Evolutionary conservation across 2,329 filamentous ascomycete species (phyloP).

Genomic region (Trichoderma citrinoviride): DNA sequence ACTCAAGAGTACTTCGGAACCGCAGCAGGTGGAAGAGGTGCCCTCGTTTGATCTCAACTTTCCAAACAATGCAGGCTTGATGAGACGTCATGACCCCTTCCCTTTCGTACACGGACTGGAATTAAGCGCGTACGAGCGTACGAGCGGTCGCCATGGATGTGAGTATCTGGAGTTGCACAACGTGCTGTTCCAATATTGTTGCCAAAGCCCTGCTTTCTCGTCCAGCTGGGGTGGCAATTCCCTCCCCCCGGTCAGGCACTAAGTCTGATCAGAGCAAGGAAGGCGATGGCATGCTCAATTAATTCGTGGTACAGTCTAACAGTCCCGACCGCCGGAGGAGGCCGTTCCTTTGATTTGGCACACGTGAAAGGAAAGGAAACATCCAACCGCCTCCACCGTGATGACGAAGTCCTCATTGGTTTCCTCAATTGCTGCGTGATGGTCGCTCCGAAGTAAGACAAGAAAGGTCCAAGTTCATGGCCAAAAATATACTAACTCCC

Average conservation of each 20-base stretch:
- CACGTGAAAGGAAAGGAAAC: constrained; percentile 15
- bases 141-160: neutral
- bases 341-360: constrained; percentile 1
- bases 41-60: neutral
- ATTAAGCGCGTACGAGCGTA: neutral
- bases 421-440: constrained; percentile 4
- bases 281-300: neutral
- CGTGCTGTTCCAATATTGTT: neutral
- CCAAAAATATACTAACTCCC: constrained; percentile 24
- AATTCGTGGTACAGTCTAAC: neutral
- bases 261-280: neutral
- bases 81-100: neutral
- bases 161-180: too few relatives aligned
- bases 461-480: constrained; percentile 12
- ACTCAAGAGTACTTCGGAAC: neutral
- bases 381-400: constrained; percentile 9
- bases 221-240: constrained; percentile 1
- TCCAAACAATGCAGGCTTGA: neutral
- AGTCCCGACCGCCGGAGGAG: constrained; percentile 18
- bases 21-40: neutral
- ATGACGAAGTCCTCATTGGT: constrained; percentile 10
- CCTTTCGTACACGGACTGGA: neutral
- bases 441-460: constrained; percentile 25
- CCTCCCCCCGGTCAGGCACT: neutral
- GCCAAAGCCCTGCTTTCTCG: neutral